Evolutionary conservation across 2,329 filamentous ascomycete genomes (phyloP).

Genomic region (Elsinoe arachidis): DNA sequence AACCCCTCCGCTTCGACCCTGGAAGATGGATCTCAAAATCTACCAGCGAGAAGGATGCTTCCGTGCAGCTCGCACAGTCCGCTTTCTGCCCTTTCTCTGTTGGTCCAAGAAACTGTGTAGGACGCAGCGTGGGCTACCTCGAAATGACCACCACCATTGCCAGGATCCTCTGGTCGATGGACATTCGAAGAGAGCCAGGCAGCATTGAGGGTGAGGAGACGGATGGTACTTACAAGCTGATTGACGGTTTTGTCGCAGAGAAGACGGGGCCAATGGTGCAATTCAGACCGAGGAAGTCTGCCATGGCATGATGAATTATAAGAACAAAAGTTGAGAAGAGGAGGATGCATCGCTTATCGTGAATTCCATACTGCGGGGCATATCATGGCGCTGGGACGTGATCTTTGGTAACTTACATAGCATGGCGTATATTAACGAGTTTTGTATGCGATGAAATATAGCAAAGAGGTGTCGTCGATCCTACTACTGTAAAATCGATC

Average conservation of each 20-base stretch:
- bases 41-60: constrained; percentile 24
- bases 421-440: too few relatives aligned
- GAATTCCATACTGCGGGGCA: too few relatives aligned
- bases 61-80: neutral
- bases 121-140: constrained; percentile 30
- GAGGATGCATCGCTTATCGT: too few relatives aligned
- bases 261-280: constrained; percentile 9
- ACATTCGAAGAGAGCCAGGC: constrained; percentile 6
- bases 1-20: constrained; percentile 27
- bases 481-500: too few relatives aligned
- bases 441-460: too few relatives aligned
- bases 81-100: constrained; percentile 30
- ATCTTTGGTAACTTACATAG: too few relatives aligned
- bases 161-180: constrained; percentile 22
- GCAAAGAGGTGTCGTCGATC: too few relatives aligned
- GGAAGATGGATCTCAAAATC: constrained; percentile 20
- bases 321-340: too few relatives aligned
- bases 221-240: constrained; percentile 7
- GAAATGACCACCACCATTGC: constrained; percentile 30
- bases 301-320: neutral
- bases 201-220: constrained; percentile 5
- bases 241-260: constrained; percentile 11
- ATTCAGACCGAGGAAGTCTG: constrained; percentile 1
- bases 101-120: constrained; percentile 31
- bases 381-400: too few relatives aligned